Evolutionary conservation across 2,329 filamentous ascomycete genomes (phyloP).

Genomic region (Ophiosphaerella narmari): DNA sequence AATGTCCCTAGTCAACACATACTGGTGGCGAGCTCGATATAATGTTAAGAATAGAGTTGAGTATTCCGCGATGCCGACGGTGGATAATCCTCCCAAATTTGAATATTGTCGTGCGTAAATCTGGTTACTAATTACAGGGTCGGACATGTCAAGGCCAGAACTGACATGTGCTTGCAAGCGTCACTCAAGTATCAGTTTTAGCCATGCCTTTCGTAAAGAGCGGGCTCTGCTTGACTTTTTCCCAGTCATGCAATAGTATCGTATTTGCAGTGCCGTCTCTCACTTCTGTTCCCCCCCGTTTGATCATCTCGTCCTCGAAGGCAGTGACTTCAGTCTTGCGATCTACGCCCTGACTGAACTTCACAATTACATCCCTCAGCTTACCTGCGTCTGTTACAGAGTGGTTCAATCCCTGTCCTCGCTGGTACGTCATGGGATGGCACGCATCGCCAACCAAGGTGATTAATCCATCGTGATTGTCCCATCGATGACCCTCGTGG

Average conservation of each 20-base stretch:
- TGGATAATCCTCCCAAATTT: too few relatives aligned
- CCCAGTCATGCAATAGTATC: conserved; percentile 44
- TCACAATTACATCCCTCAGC: conserved; percentile 41
- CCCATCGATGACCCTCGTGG: conserved; percentile 35
- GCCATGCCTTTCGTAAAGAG: conserved; percentile 41
- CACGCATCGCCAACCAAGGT: conserved; percentile 48
- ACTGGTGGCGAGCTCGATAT: too few relatives aligned
- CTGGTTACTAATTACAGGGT: too few relatives aligned
- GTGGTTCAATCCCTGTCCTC: conserved; percentile 57
- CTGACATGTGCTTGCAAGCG: background rate
- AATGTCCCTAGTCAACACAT: too few relatives aligned
- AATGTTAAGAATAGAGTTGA: too few relatives aligned
- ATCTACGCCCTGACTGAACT: conserved; percentile 24
- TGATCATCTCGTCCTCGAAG: conserved; percentile 55
- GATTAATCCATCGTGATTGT: conserved; percentile 40
- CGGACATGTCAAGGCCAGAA: too few relatives aligned
- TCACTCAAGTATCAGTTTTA: conserved; percentile 18
- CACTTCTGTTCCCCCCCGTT: conserved; percentile 39
- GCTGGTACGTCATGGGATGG: conserved; percentile 51
- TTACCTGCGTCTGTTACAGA: conserved; percentile 51
- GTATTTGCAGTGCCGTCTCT: conserved; percentile 41
- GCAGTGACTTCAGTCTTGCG: conserved; percentile 37
- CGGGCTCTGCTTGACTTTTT: conserved; percentile 39
- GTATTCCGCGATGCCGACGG: too few relatives aligned
- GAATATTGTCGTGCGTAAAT: too few relatives aligned